Base-by-base conservation (phyloP, 2,329 filamentous ascomycete species). In the Calonectria honghensis region DNA sequence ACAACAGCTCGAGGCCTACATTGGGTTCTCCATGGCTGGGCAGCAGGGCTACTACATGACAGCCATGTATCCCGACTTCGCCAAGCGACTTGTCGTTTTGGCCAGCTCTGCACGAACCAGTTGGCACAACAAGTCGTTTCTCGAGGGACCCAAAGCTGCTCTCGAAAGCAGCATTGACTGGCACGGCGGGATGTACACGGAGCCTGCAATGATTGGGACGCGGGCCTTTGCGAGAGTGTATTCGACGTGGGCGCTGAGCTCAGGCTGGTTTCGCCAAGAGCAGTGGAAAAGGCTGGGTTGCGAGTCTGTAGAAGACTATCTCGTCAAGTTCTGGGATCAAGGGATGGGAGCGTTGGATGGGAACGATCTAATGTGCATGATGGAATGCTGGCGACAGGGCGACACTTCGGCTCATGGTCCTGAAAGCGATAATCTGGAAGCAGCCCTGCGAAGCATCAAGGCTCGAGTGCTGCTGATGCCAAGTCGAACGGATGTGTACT, bases 51-150 rank as follows among this genome's bases (percentile, higher is more conserved):
- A 71, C 35, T 71, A 66, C 35, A 57, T 71, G 59, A 37, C 50
- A n/a, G 50, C 48, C 18, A 57, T 71, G 69, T 72, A 73, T 37
- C 72, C 72, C 13, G 48, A 66, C 32, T 73, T 73, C 14, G 61
- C 37, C 5, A 31, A 73, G n/a, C 32, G 72, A 1, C 35, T 73
- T 2, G 67, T 73, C 5, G 72, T 73, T 3, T 37, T 73, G 37
- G 72, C 67, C 10, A 73, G 68, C 35, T 70, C 73, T 27, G 70
- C 70, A 2, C 52, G 18, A 45, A 75, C 73, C 14, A 75, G 73
- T 18, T 75, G 73, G 71, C 73, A 75, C 31, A 73, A 75, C 52
- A 75, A 75, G 52, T 63, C 73, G 6, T 73, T 75, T 45, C 73
- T 75, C 13, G 70, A 75, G 14, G 73, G 73, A 2, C 73, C 73